phyloP scores from a whole-genome alignment of 2,329 filamentous ascomycete genomes.

The Amauroascus verrucosus region DNA sequence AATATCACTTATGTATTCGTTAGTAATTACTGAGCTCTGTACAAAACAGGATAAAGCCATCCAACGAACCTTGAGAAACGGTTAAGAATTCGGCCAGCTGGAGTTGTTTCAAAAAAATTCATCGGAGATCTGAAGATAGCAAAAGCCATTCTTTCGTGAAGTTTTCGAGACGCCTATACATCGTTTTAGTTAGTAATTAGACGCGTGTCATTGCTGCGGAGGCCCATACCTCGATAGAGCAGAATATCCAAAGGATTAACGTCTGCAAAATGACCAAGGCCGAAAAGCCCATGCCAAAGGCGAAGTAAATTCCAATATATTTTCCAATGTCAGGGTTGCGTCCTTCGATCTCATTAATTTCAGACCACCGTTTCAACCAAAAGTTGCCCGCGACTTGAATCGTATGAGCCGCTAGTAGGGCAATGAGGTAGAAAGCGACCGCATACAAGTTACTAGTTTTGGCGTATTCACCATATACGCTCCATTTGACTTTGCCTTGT shows the following conservation, averaged over 20 bases:
- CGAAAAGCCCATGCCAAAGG: slow-evolving; percentile 79
- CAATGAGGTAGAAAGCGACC: slow-evolving; percentile 66
- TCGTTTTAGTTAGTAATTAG: slow-evolving; percentile 13
- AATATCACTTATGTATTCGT: slow-evolving; percentile 37
- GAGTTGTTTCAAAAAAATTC: slow-evolving; percentile 97
- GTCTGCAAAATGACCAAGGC: slow-evolving; percentile 82
- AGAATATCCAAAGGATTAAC: slow-evolving; percentile 96
- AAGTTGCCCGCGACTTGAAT: slow-evolving; percentile 73
- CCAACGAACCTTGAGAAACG: slow-evolving; percentile 72
- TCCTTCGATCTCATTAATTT: slow-evolving; percentile 58
- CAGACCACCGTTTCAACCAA: slow-evolving; percentile 92
- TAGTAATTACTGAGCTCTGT: neutral
- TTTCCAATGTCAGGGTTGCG: slow-evolving; percentile 69
- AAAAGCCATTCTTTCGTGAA: slow-evolving; percentile 94
- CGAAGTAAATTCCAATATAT: slow-evolving; percentile 92
- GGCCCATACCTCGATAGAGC: slow-evolving; percentile 76
- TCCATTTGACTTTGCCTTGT: slow-evolving; percentile 97
- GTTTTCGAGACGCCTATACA: slow-evolving; percentile 71
- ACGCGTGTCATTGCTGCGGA: neutral
- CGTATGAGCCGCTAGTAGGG: slow-evolving; percentile 69
- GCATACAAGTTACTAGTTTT: slow-evolving; percentile 85
- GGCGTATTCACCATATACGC: slow-evolving; percentile 87
- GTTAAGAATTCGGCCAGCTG: slow-evolving; percentile 90
- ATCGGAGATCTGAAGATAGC: slow-evolving; percentile 96
- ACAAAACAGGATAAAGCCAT: neutral